phyloP scores from a whole-genome alignment of 2,329 filamentous ascomycete species.

The Ophiocordyceps camponoti-floridani region DNA sequence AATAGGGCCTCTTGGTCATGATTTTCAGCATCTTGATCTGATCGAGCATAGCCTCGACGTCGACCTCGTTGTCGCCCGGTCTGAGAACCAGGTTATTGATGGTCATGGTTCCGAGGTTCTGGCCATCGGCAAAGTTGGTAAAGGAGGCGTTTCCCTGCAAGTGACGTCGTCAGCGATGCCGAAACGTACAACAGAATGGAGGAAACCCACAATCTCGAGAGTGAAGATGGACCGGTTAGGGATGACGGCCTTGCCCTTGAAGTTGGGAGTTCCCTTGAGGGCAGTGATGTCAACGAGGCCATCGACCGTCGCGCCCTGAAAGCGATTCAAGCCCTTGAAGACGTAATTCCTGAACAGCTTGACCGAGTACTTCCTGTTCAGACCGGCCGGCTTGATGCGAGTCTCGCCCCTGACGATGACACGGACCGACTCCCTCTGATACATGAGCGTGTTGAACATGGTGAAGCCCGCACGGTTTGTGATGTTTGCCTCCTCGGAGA shows the following conservation, averaged over 20 bases:
- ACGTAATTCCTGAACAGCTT: slow-evolving; percentile 37
- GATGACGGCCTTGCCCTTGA: slow-evolving; percentile 39
- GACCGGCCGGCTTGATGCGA: slow-evolving; percentile 28
- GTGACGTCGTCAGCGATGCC: neutral
- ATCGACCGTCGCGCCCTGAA: slow-evolving; percentile 35
- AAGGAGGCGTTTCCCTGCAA: slow-evolving; percentile 43
- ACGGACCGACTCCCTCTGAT: slow-evolving; percentile 29
- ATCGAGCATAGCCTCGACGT: slow-evolving; percentile 34
- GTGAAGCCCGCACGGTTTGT: slow-evolving; percentile 28
- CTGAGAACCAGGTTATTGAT: slow-evolving; percentile 39
- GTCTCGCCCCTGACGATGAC: slow-evolving; percentile 35
- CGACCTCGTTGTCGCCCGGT: slow-evolving; percentile 39
- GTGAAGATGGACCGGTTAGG: slow-evolving; percentile 46
- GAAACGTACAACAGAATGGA: neutral
- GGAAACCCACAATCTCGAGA: slow-evolving; percentile 39
- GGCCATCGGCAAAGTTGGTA: slow-evolving; percentile 33
- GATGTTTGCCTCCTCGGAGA: slow-evolving; percentile 30
- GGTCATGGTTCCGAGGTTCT: slow-evolving; percentile 33
- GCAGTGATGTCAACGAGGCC: slow-evolving; percentile 25
- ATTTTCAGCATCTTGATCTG: slow-evolving; percentile 26
- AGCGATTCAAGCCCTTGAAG: slow-evolving; percentile 33
- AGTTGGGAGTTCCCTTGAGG: slow-evolving; percentile 34
- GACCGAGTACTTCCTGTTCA: slow-evolving; percentile 28
- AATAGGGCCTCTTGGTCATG: slow-evolving; percentile 25
- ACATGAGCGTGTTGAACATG: slow-evolving; percentile 35